phyloP scores from a whole-genome alignment of 2,329 filamentous ascomycete species.

The Capronia americana region DNA sequence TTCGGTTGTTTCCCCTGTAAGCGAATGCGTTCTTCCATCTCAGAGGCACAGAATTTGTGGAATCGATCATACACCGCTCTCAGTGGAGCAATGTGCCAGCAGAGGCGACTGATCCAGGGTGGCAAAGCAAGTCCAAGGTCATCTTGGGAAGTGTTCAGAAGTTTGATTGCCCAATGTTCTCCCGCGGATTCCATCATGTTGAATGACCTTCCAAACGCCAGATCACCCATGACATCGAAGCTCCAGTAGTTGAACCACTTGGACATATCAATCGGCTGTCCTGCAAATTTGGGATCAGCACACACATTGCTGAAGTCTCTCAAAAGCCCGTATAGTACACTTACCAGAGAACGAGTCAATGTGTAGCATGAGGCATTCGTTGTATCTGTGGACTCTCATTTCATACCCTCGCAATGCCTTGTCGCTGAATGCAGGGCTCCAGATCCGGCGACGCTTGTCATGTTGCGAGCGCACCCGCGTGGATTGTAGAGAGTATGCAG shows the following conservation, averaged over 20 bases:
- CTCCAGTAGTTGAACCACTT: constrained; percentile 33
- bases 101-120: too few relatives aligned
- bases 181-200: constrained; percentile 22
- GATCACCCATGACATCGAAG: constrained; percentile 35
- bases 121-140: too few relatives aligned
- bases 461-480: constrained; percentile 21
- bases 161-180: constrained; percentile 13
- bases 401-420: constrained; percentile 25
- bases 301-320: too few relatives aligned
- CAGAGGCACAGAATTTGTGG: too few relatives aligned
- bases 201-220: constrained; percentile 29
- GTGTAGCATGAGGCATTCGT: too few relatives aligned
- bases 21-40: too few relatives aligned
- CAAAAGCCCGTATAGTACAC: too few relatives aligned
- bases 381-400: constrained; percentile 1
- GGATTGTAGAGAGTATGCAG: neutral
- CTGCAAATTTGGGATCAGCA: neutral
- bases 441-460: constrained; percentile 22
- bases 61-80: too few relatives aligned
- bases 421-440: constrained; percentile 15
- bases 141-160: constrained; percentile 6
- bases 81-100: too few relatives aligned
- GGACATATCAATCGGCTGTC: constrained; percentile 21
- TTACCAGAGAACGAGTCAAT: too few relatives aligned
- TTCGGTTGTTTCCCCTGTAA: too few relatives aligned